Evolutionary conservation across 352 stramenopile genomes (phyloP), one percentile per base, ranked within the genome.

Genomic region (Globisporangium parvum): DNA sequence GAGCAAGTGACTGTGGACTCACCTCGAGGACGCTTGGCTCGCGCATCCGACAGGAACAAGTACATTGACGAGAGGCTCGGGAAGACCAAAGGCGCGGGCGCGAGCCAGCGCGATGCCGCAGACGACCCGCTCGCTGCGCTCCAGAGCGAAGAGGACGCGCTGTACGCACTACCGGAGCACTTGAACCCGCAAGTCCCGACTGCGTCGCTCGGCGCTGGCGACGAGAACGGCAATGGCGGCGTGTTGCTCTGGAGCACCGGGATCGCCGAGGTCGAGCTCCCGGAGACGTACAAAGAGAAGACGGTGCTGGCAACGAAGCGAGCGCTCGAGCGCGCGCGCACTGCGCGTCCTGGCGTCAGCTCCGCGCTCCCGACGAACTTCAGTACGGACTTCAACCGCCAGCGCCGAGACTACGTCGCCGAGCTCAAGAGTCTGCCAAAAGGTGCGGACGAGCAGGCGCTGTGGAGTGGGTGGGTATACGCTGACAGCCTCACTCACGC

Each of bases 261-360:
- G 8, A 91, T 93, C 62, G 79, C 83, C 28, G 83, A 93, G 51
- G 79, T 93, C 8, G 83, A 91, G 50, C 62, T 93, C 39, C 80
- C 80, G 8, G 51, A 64, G 1, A 59, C 67, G 42, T 88, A 76
- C 64, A 65, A 69, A 20, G 73, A 87, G 31, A 70, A 70, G 47
- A 88, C 70, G 1, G 57, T 77, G n/a, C 53, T 59, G 8, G 77
- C 77, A 20, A 91, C 79, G 23, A 64, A 65, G 41, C 63, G 49
- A 11, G 83, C 79, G 21, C 60, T 93, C 10, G 55, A 67, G 21
- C 59, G 58, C 5, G 60, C 77, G 40, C 45, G 21, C 68, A 63
- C 55, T 39, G 28, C 33, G 0, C 24, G 46, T 5, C 45, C 67
- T 2, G 55, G 57, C 31, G 53, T 71, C 6, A 88, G 65, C 52